Base-by-base conservation (phyloP, 768 basidiomycete genomes). In the Termitomyces sp. region DNA sequence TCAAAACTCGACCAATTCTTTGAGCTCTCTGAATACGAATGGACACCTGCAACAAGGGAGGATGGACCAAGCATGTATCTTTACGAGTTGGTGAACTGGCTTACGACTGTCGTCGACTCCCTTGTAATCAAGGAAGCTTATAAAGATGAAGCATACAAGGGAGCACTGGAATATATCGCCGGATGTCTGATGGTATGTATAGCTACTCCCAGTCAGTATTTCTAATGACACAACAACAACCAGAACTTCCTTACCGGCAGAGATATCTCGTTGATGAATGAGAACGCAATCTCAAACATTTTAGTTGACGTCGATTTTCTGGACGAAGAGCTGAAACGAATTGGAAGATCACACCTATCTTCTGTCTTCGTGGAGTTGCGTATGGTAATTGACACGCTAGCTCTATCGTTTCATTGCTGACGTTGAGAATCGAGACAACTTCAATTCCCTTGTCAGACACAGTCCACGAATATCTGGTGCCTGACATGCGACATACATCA, bases 1-100 rank as follows among this genome's bases (percentile, higher is more conserved):
- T 89, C 90, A 22, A 98, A 99, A 68, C 85, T 98, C 7, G 92
- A 96, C 66, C 91, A 94, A 64, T 96, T 96, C 76, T 96, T 97
- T 69, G 97, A 93, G 59, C 78, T 96, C 44, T 89, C 95, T 4
- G 92, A 96, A 72, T 98, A 98, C 69, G 87, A 95, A 65, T 98
- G 94, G 94, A 89, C 87, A 36, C 90, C 93, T 9, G 74, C 77
- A 35, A 69, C 75, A 11, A 82, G 84, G 35, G 88, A 91, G 67
- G 78, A 81, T 57, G 84, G 84, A 36, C 93, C 95, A 45, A 95
- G 92, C 81, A 88, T 89, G 82, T 98, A 98, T 71, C 79, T 98
- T 3, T 89, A 93, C 68, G 96, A 98, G 70, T 83, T 98, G 65
- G 84, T 96, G 69, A 94, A 94, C 69, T 99, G 95, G 90, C 79